Evolutionary conservation across 148 eudicot genomes (phyloP), one percentile per base, ranked within the genome.

Genomic region (Fallopia convolvulus): DNA sequence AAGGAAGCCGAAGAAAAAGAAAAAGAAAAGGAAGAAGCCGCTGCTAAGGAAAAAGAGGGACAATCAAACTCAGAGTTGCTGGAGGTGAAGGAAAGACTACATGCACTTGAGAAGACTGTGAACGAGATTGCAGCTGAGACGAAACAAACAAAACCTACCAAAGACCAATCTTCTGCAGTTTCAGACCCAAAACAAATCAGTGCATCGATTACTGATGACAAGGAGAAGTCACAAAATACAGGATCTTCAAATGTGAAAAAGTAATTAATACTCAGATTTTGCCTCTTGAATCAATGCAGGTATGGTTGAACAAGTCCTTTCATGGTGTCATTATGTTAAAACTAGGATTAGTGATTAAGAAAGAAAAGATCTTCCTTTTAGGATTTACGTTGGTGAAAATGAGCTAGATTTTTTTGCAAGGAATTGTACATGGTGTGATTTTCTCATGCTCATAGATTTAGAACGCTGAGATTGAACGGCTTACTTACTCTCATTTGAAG

Each of bases 31-130:
- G 89, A 87, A 84, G 77, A 82, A 58, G 85, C 82, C 74, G 90
- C 87, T 66, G 80, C 77, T 0, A 86, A 85, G 70, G 86, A 87
- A 83, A 82, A 80, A 76, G 84, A 80, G 76, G 61, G 70, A 15
- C 81, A 48, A 33, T 71, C 90, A 36, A 76, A 77, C 80, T 87
- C 87, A 1, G 90, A 90, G 77, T 80, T 94, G 42, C 79, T 76
- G 60, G 84, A 89, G 78, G 92, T 92, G 39, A 90, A 86, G 77
- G 91, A 63, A 79, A 90, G 97, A 78, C 85, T 94, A 41, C 83
- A 85, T 55, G 91, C 89, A 61, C 82, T 92, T 23, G 97, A 94
- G 81, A 89, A 79, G 79, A 76, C 89, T 18, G 70, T 94, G 32
- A 88, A 90, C 52, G 93, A 90, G 80, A 88, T 92, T 68, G 91